Conservation (phyloP, 2,329 filamentous ascomycete genomes). For the Cladophialophora psammophila region DNA sequence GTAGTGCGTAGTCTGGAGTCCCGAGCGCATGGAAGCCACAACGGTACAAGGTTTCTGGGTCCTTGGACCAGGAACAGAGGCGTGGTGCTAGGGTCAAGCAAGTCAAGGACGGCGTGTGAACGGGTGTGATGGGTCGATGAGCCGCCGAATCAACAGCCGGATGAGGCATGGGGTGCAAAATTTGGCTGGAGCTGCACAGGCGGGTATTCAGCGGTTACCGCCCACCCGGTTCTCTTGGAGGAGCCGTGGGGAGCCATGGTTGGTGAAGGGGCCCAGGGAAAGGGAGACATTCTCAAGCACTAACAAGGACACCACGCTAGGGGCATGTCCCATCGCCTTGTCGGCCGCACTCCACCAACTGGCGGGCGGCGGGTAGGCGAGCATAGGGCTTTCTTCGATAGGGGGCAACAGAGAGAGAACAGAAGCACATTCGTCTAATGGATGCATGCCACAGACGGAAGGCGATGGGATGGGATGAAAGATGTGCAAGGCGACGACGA, state of each 20-base stretch:
- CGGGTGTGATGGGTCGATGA: conserved; percentile 26
- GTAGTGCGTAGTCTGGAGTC: background rate
- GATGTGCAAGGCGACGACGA: no score
- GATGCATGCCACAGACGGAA: background rate
- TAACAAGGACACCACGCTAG: conserved; percentile 5
- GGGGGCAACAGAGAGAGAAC: background rate
- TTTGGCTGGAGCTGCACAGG: background rate
- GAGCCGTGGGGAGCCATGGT: conserved; percentile 7
- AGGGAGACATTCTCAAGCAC: conserved; percentile 13
- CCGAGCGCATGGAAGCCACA: conserved; percentile 9
- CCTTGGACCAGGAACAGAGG: conserved; percentile 19
- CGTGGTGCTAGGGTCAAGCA: conserved; percentile 29
- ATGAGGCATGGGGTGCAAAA: conserved; percentile 3
- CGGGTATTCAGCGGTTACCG: conserved; percentile 31
- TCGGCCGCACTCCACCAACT: conserved; percentile 2
- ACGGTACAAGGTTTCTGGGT: background rate
- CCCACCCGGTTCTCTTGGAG: conserved; percentile 22
- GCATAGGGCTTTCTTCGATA: background rate
- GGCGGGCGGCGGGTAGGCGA: background rate
- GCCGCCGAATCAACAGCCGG: conserved; percentile 25
- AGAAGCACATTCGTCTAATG: background rate
- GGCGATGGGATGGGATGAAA: background rate
- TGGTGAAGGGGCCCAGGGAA: background rate
- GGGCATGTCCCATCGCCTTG: background rate
- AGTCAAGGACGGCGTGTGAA: conserved; percentile 22